Conservation (phyloP, 805 yeast species). For the Cyberlindnera lachancei region DNA sequence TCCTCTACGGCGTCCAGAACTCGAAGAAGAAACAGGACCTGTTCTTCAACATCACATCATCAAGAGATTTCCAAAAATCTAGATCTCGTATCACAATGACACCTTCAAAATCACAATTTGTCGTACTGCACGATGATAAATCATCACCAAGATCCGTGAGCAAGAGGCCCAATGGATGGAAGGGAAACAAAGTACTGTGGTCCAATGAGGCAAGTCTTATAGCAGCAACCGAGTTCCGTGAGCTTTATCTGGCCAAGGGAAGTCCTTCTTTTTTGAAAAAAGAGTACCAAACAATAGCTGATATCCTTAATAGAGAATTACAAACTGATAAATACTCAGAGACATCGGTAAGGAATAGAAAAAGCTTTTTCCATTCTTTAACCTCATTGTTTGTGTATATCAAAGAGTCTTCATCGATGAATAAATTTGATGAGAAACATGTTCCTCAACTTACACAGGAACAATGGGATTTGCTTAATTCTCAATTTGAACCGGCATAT, state of each 20-base stretch:
- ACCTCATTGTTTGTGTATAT: slow-evolving; percentile 9
- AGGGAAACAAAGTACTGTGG: slow-evolving; percentile 6
- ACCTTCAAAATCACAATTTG: too few relatives aligned
- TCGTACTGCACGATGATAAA: too few relatives aligned
- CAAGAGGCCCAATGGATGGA: too few relatives aligned
- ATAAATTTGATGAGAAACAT: slow-evolving; percentile 4
- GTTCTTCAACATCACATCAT: slow-evolving; percentile 8
- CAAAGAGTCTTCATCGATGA: slow-evolving; percentile 1
- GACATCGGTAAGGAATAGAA: slow-evolving; percentile 13
- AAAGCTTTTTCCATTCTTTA: slow-evolving; percentile 13
- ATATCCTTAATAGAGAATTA: slow-evolving; percentile 5
- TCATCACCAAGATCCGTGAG: too few relatives aligned
- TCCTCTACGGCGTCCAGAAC: slow-evolving; percentile 7
- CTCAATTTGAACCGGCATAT: slow-evolving; percentile 12
- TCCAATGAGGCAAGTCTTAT: slow-evolving; percentile 9
- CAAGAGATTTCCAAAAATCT: slow-evolving; percentile 7
- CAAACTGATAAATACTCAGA: slow-evolving; percentile 7
- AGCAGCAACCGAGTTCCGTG: slow-evolving; percentile 11
- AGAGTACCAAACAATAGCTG: slow-evolving; percentile 11
- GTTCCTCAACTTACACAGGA: slow-evolving; percentile 6
- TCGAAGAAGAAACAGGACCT: slow-evolving; percentile 6
- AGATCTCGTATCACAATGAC: not conserved
- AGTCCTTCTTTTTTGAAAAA: slow-evolving; percentile 12
- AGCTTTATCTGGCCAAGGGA: slow-evolving; percentile 5
- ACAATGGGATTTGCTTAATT: slow-evolving; percentile 6